Evolutionary conservation across 2,329 filamentous ascomycete genomes (phyloP).

Genomic region (Fusarium falciforme): DNA sequence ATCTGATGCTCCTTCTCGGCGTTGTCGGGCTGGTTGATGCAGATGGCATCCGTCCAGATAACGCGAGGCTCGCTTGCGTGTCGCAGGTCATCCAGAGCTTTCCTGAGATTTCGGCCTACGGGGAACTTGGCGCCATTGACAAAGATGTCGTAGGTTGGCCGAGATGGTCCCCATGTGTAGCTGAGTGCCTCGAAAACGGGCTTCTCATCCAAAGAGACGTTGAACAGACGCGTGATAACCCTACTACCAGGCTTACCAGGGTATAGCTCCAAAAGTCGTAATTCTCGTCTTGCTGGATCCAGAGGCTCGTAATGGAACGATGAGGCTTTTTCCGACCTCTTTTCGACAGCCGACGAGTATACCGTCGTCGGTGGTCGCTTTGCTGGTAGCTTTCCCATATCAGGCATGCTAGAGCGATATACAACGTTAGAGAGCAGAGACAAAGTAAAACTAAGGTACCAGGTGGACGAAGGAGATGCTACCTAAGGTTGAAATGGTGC

Average conservation of each 20-base stretch:
- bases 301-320: background rate
- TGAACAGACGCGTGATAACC: background rate
- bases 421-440: background rate
- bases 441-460: background rate
- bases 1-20: conserved; percentile 8
- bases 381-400: background rate
- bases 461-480: background rate
- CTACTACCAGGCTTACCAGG: conserved; percentile 1
- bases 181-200: conserved; percentile 10
- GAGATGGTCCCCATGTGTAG: conserved; percentile 9
- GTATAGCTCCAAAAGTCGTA: background rate
- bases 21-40: conserved; percentile 12
- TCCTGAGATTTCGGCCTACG: background rate
- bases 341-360: background rate
- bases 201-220: background rate
- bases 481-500: background rate
- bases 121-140: background rate
- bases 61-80: background rate
- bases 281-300: background rate
- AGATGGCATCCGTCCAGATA: conserved; percentile 18
- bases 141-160: background rate
- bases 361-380: background rate
- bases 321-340: background rate
- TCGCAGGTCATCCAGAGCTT: conserved; percentile 6
- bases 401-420: no score